A percentile compares a stretch with the other conserved stretches of the same genome.
phyloP scores from a whole-genome alignment of 768 basidiomycete species.

The Pisolithus marmoratus region DNA sequence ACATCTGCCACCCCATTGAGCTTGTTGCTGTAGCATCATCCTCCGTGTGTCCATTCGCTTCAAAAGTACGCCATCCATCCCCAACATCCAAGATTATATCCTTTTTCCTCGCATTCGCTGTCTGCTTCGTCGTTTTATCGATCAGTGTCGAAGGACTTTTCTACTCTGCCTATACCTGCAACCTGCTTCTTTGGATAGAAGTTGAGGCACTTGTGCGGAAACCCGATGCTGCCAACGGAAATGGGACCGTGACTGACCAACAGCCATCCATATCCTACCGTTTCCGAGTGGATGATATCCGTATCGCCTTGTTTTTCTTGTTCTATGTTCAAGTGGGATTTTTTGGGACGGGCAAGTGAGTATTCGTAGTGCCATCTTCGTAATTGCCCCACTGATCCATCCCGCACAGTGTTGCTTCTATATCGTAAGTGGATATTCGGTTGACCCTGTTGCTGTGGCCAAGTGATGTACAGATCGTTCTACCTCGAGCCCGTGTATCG shows the following conservation, averaged over 20 bases:
- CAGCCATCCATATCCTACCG: conserved; percentile 23
- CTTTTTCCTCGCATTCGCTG: conserved; percentile 67
- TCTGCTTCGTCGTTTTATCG: conserved; percentile 73
- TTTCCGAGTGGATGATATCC: conserved; percentile 57
- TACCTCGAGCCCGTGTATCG: conserved; percentile 87
- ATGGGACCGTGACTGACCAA: conserved; percentile 2
- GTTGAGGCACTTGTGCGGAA: conserved; percentile 41
- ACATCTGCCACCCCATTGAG: not conserved
- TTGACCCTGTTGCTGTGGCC: not conserved
- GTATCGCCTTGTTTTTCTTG: conserved; percentile 76
- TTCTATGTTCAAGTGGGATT: conserved; percentile 86
- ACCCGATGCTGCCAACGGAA: not conserved
- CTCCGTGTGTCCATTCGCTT: conserved; percentile 46
- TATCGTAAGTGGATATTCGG: conserved; percentile 49
- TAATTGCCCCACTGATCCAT: not conserved
- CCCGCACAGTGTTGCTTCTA: conserved; percentile 63
- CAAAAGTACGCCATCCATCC: conserved; percentile 29
- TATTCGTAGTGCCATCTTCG: conserved; percentile 5
- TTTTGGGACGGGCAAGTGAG: conserved; percentile 81
- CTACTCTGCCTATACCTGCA: conserved; percentile 61
- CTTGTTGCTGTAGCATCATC: conserved; percentile 36
- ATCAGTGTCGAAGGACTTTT: conserved; percentile 81
- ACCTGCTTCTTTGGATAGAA: conserved; percentile 61
- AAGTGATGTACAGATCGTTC: conserved; percentile 49
- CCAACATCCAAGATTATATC: conserved; percentile 48